Conservation (phyloP, 75 land plant genomes). For the Selaginella tamariscina region DNA sequence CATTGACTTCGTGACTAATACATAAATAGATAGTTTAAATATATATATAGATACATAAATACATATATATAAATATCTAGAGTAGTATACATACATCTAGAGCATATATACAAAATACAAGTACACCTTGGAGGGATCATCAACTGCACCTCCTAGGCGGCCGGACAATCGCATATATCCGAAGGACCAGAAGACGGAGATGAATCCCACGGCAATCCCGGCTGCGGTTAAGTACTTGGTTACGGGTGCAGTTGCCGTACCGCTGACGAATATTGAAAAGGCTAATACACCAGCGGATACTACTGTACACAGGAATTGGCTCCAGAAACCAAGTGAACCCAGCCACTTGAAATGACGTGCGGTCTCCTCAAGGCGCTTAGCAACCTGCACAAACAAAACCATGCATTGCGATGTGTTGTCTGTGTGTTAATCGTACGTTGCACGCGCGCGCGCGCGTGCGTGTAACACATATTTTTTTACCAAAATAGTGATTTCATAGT, state of each 20-base stretch:
- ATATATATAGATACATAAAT: too few species aligned
- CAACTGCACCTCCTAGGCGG: constrained; percentile 38
- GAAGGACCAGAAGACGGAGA: constrained; percentile 98
- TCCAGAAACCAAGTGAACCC: constrained; percentile 89
- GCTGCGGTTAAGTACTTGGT: constrained; percentile 80
- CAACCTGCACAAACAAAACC: constrained; percentile 37
- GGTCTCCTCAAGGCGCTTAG: constrained; percentile 75
- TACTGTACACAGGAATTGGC: constrained; percentile 76
- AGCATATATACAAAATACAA: background rate
- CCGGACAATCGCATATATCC: constrained; percentile 83
- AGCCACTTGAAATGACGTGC: constrained; percentile 68
- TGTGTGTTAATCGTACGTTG: too few species aligned
- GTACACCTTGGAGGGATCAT: constrained; percentile 72
- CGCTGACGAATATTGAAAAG: constrained; percentile 71
- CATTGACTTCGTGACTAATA: too few species aligned
- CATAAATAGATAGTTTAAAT: too few species aligned
- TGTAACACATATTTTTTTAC: too few species aligned
- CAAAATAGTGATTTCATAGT: too few species aligned
- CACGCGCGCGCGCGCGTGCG: too few species aligned
- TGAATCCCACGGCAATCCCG: constrained; percentile 91
- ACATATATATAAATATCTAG: background rate
- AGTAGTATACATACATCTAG: background rate
- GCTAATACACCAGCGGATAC: constrained; percentile 89
- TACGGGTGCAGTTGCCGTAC: constrained; percentile 67
- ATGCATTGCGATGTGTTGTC: too few species aligned